These are phyloP conservation scores for Hymenoscyphus linearis DNA, from an alignment of 2,329 filamentous ascomycete genomes.

Conservation along the genomic window DNA sequence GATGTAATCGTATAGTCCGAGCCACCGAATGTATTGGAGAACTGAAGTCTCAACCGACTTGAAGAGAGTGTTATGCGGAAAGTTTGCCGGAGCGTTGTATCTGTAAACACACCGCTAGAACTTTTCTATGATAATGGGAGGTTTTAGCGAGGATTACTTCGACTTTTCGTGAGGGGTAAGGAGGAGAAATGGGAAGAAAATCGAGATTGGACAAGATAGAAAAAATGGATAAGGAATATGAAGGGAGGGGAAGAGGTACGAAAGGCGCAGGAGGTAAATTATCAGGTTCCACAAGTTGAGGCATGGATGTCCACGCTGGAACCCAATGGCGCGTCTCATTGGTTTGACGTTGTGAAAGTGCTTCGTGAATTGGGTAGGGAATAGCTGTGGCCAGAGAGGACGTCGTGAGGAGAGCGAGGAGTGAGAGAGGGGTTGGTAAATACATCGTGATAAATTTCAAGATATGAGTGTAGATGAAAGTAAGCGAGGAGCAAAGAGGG, in stretches of 20 bases:
- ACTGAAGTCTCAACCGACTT: conserved; percentile 11
- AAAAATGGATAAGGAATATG: no score
- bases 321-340: conserved; percentile 14
- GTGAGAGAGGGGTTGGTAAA: neutral
- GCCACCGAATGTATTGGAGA: conserved; percentile 18
- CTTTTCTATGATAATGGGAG: no score
- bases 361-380: neutral
- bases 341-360: neutral
- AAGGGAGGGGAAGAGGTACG: neutral
- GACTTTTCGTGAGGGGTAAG: conserved; percentile 2
- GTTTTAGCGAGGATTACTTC: no score
- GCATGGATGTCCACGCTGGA: conserved; percentile 18
- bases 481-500: neutral
- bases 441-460: neutral
- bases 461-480: neutral
- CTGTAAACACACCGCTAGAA: no score
- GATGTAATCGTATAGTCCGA: neutral
- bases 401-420: neutral
- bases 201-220: neutral
- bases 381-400: neutral
- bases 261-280: conserved; percentile 17
- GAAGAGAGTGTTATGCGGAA: conserved; percentile 13
- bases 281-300: conserved; percentile 16
- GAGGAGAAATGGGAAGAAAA: neutral
- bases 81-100: conserved; percentile 17